Base-by-base conservation (phyloP, 2,329 filamentous ascomycete genomes). In the Pseudocercospora crystallina region DNA sequence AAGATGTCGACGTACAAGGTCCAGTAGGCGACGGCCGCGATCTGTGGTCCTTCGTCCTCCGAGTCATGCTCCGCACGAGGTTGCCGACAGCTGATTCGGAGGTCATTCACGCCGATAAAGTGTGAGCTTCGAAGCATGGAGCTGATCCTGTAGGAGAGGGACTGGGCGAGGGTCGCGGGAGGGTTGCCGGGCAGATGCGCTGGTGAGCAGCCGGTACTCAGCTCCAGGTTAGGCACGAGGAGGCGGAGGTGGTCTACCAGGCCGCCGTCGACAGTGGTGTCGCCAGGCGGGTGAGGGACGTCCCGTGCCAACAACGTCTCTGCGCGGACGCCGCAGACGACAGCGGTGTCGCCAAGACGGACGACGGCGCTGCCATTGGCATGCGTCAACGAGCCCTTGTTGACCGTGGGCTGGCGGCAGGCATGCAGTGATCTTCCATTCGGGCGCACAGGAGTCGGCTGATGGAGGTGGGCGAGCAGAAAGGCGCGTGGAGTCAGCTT, bases 1-100 rank as follows among this genome's bases (percentile, higher is more conserved):
- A 96, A 81, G n/a, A 96, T 79, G 66, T 97, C 92, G 59, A 99
- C 88, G 71, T 96, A 96, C 14, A 99, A 82, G 8, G 89, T 85
- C 94, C 92, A 99, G 70, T 95, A 97, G 0, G 87, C 94, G 67
- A 88, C 92, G 9, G 92, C 71, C 56, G 83, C 78, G 7, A 69
- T 68, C 35, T 63, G 59, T 11, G 70, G 63, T 2, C 58, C 72
- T 12, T 63, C 67, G 34, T 66, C 65, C 5, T 72, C 65, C 47
- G 74, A 70, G 3, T 77, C 75, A 15, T 79, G 75, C 12, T 76
- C 74, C 12, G 71, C 73, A 20, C 76, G 69, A n/a, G 60, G 61
- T 42, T 61, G 59, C 13, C 74, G 72, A 50, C 80, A 75, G 30
- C 75, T 67, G 69, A 97, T 90, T 62, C 86, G 79, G 64, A 97